These are phyloP conservation scores for Boletus sp. DNA, from an alignment of 768 basidiomycete species.

Conservation along the genomic window DNA sequence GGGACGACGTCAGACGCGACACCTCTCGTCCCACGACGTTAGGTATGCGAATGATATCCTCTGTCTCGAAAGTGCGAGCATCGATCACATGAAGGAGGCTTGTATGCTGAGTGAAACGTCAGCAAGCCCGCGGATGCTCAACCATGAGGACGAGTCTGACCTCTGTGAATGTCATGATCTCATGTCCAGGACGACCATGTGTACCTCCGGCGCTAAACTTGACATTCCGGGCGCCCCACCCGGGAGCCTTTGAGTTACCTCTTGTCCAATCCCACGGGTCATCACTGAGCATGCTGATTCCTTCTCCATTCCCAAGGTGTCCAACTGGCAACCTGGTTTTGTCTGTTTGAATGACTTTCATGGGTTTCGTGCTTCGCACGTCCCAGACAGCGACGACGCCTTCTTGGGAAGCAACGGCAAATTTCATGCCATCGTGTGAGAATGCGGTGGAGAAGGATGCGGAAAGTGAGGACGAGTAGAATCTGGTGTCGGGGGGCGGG, in stretches of 20 bases:
- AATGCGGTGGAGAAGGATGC: slow-evolving; percentile 84
- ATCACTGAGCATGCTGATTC: slow-evolving; percentile 55
- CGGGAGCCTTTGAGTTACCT: slow-evolving; percentile 57
- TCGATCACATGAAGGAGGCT: slow-evolving; percentile 81
- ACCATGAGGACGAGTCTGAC: slow-evolving; percentile 39
- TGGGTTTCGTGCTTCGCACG: slow-evolving; percentile 67
- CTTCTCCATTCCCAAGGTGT: slow-evolving; percentile 38
- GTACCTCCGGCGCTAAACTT: slow-evolving; percentile 74
- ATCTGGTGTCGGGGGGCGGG: slow-evolving; percentile 50
- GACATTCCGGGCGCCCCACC: slow-evolving; percentile 83
- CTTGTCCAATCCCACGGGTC: slow-evolving; percentile 70
- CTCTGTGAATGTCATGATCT: slow-evolving; percentile 89
- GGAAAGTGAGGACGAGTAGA: slow-evolving; percentile 45
- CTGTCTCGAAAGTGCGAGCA: slow-evolving; percentile 79
- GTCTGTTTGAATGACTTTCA: slow-evolving; percentile 66
- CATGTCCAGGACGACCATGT: slow-evolving; percentile 50
- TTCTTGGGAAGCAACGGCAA: slow-evolving; percentile 82
- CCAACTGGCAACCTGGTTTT: slow-evolving; percentile 32
- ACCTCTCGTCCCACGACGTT: slow-evolving; percentile 27
- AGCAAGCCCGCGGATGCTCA: neutral
- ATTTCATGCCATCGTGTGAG: slow-evolving; percentile 71
- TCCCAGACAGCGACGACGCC: slow-evolving; percentile 82
- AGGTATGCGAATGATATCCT: slow-evolving; percentile 65
- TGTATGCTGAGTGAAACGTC: slow-evolving; percentile 58
- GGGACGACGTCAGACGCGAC: slow-evolving; percentile 11